Evolutionary conservation across 2,329 filamentous ascomycete genomes (phyloP).

Genomic region (Seiridium cupressi): DNA sequence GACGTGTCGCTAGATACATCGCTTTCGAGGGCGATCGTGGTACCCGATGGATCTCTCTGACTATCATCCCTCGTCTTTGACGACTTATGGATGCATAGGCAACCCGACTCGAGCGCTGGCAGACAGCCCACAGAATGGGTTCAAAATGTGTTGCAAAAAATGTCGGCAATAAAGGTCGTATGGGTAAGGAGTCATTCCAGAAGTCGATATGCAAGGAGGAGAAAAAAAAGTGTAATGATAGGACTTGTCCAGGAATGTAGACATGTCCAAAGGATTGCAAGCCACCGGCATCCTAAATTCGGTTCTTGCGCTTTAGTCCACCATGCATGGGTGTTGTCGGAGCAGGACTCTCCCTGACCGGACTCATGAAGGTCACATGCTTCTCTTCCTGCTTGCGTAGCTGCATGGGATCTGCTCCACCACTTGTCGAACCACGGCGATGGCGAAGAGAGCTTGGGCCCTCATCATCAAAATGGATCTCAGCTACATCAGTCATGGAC

Average conservation of each 20-base stretch:
- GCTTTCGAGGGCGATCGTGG: too few relatives aligned
- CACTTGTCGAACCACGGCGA: slow-evolving; percentile 32
- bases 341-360: slow-evolving; percentile 40
- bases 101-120: too few relatives aligned
- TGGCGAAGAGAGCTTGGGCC: slow-evolving; percentile 40
- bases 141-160: not conserved
- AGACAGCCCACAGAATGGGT: too few relatives aligned
- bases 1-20: too few relatives aligned
- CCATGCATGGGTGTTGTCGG: not conserved
- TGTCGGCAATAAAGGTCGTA: not conserved
- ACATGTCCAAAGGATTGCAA: not conserved
- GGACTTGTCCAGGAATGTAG: not conserved
- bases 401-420: slow-evolving; percentile 38
- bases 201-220: slow-evolving; percentile 1
- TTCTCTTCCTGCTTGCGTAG: slow-evolving; percentile 54
- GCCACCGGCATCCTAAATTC: not conserved
- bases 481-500: slow-evolving; percentile 58
- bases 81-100: too few relatives aligned
- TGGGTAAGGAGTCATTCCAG: not conserved
- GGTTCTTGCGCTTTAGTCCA: slow-evolving; percentile 3
- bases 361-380: slow-evolving; percentile 54
- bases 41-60: too few relatives aligned
- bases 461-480: slow-evolving; percentile 61
- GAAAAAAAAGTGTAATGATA: not conserved
- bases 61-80: too few relatives aligned